Conservation (phyloP, 345 rosid species). For the Hirschfeldia incana region DNA sequence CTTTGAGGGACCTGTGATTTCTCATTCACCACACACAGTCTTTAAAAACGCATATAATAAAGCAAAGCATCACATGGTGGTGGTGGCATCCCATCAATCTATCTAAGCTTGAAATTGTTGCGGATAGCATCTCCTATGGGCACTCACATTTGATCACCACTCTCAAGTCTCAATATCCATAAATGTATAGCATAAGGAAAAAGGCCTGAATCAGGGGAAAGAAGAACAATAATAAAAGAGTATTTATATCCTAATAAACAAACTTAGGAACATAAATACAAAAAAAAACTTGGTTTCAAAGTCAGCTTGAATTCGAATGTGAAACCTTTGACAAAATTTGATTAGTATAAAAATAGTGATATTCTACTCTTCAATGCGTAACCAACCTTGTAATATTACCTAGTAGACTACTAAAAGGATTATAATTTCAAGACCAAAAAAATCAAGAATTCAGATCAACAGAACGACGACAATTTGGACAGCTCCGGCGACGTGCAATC, state of each 20-base stretch:
- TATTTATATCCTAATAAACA: background rate
- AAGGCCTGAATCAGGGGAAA: background rate
- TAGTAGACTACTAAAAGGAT: background rate
- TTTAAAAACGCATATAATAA: background rate
- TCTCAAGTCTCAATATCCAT: conserved; percentile 23
- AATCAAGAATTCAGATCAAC: background rate
- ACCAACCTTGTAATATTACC: background rate
- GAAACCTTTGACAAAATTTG: conserved; percentile 13
- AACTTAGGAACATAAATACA: background rate
- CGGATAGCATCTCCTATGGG: conserved; percentile 22
- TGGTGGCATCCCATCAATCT: background rate
- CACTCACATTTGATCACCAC: conserved; percentile 14
- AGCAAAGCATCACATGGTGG: background rate
- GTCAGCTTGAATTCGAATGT: conserved; percentile 15
- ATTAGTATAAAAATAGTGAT: background rate
- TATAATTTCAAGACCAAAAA: background rate
- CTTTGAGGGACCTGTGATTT: background rate
- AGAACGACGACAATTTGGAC: conserved; percentile 30
- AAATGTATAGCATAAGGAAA: background rate
- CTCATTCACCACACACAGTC: background rate
- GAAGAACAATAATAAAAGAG: background rate
- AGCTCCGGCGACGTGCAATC: background rate
- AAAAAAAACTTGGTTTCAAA: background rate
- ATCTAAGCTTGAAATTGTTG: conserved; percentile 19
- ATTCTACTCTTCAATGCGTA: background rate